These are phyloP conservation scores for Urtica urens DNA, from an alignment of 306 rosid species.

Conservation along the genomic window DNA sequence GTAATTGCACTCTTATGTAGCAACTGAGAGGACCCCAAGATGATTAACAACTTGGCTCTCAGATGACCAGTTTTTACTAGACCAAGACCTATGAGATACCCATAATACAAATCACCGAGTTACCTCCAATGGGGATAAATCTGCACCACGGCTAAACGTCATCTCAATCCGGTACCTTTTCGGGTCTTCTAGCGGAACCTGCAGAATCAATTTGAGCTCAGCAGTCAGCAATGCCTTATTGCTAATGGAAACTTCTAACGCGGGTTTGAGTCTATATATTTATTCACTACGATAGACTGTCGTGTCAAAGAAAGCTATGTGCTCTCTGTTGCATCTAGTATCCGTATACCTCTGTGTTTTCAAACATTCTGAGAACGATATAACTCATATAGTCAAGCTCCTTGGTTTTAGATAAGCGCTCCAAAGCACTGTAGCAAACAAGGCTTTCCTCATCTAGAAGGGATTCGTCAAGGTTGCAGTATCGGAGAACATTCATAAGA, in stretches of 20 bases:
- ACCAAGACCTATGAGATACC: too few relatives aligned
- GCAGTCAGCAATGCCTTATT: too few relatives aligned
- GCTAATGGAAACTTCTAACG: neutral
- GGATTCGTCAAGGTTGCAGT: slow-evolving; percentile 93
- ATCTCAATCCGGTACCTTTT: slow-evolving; percentile 72
- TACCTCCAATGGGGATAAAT: slow-evolving; percentile 90
- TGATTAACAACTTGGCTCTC: neutral
- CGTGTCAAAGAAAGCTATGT: too few relatives aligned
- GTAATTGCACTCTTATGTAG: too few relatives aligned
- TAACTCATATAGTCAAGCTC: slow-evolving; percentile 98
- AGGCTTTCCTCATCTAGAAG: slow-evolving; percentile 84
- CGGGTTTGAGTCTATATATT: neutral
- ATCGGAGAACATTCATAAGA: slow-evolving; percentile 91
- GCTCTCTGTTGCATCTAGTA: too few relatives aligned
- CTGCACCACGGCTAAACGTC: slow-evolving; percentile 95
- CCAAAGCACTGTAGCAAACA: slow-evolving; percentile 46
- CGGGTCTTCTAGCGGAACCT: slow-evolving; percentile 88
- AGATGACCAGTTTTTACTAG: too few relatives aligned
- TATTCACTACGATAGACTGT: neutral
- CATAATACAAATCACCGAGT: too few relatives aligned
- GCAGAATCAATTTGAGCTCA: slow-evolving; percentile 33
- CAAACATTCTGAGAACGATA: slow-evolving; percentile 86
- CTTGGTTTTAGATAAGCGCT: slow-evolving; percentile 59
- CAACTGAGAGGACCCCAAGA: too few relatives aligned
- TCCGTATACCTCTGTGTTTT: slow-evolving; percentile 86